These are phyloP conservation scores for Venturia oleaginea DNA, from an alignment of 2,329 filamentous ascomycete species.

Conservation along the genomic window DNA sequence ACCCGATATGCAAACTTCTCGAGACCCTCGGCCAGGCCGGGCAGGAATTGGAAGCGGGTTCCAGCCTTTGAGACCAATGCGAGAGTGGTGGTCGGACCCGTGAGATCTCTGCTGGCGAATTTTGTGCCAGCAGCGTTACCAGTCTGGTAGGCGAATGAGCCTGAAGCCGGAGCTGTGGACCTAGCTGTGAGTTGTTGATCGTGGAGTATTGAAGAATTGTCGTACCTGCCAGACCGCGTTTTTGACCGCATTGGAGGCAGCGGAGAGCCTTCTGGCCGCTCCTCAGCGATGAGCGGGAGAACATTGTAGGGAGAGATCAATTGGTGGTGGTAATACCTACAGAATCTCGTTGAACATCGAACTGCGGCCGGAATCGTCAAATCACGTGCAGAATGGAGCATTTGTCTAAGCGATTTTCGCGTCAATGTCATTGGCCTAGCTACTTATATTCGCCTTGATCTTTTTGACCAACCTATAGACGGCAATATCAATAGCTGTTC, in stretches of 20 bases:
- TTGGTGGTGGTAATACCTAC: neutral
- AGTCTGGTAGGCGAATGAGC: slow-evolving; percentile 78
- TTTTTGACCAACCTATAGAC: no score
- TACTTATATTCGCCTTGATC: neutral
- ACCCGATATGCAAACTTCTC: slow-evolving; percentile 98
- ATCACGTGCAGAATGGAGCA: neutral
- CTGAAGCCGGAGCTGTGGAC: slow-evolving; percentile 54
- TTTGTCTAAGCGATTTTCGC: neutral
- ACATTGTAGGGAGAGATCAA: slow-evolving; percentile 12
- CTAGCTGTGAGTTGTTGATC: slow-evolving; percentile 1
- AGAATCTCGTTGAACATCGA: neutral
- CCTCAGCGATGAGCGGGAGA: slow-evolving; percentile 12
- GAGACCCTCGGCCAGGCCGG: slow-evolving; percentile 81
- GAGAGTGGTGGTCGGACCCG: slow-evolving; percentile 81
- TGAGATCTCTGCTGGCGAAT: slow-evolving; percentile 81
- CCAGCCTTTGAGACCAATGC: slow-evolving; percentile 90
- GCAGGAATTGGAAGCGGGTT: slow-evolving; percentile 82
- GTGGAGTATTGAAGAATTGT: neutral
- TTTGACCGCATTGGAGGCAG: slow-evolving; percentile 13
- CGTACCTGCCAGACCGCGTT: slow-evolving; percentile 12
- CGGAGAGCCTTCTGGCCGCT: slow-evolving; percentile 12
- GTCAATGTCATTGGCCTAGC: neutral
- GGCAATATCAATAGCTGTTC: neutral
- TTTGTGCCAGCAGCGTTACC: slow-evolving; percentile 82
- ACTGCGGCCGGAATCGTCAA: neutral